phyloP scores from a whole-genome alignment of 192 early-diverging fungal genomes.

The Coemansia sp. region DNA sequence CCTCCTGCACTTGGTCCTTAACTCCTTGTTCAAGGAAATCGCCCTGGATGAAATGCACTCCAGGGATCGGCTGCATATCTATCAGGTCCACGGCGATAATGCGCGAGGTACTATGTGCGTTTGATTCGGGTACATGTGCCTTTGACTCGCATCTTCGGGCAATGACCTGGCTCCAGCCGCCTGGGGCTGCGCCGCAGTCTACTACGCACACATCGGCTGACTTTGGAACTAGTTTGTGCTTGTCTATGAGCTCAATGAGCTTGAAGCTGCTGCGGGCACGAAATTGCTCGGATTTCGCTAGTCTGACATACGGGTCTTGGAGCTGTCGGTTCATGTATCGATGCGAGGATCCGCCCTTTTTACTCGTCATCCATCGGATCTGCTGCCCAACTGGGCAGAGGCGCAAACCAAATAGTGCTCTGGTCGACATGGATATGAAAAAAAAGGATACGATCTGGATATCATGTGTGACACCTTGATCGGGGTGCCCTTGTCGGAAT shows the following conservation, averaged over 20 bases:
- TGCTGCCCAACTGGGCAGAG: neutral
- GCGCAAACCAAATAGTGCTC: conserved; percentile 1
- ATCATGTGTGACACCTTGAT: neutral
- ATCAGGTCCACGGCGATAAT: conserved; percentile 76
- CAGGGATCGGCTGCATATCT: conserved; percentile 67
- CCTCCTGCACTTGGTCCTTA: conserved; percentile 33
- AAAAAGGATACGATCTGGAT: neutral
- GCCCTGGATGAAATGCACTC: conserved; percentile 66
- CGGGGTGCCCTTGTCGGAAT: neutral
- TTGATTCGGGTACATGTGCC: neutral
- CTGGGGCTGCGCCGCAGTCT: conserved; percentile 75
- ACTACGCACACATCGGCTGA: conserved; percentile 41
- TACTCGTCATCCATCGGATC: conserved; percentile 20
- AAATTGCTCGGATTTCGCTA: conserved; percentile 60
- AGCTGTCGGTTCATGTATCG: conserved; percentile 69
- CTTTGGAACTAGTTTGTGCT: conserved; percentile 45
- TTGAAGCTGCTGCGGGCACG: conserved; percentile 80
- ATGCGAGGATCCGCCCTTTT: conserved; percentile 54
- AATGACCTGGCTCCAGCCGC: conserved; percentile 79
- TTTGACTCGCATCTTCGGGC: conserved; percentile 35
- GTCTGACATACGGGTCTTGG: conserved; percentile 69
- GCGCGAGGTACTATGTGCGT: neutral
- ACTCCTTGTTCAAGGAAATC: conserved; percentile 62
- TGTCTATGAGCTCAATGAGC: conserved; percentile 62
- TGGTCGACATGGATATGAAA: neutral